Percentiles rank a stretch among this genome's conserved stretches.
phyloP scores from a whole-genome alignment of 768 basidiomycete species.

The Kockovaella imperatae region DNA sequence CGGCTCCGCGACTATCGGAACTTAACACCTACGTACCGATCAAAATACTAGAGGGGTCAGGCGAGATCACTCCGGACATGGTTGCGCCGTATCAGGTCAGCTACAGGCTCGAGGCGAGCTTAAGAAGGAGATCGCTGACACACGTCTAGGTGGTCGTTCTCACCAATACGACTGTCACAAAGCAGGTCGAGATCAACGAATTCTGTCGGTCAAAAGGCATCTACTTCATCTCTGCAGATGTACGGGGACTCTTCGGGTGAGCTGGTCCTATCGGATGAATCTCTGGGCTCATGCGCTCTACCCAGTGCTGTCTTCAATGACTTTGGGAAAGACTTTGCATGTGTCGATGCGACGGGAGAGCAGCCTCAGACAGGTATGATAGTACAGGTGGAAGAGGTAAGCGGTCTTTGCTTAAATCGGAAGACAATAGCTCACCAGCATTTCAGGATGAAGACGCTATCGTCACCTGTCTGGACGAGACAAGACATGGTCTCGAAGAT shows the following conservation, averaged over 20 bases:
- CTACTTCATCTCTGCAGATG: slow-evolving; percentile 84
- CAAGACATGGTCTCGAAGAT: slow-evolving; percentile 95
- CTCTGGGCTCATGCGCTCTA: slow-evolving; percentile 1
- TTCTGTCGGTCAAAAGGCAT: slow-evolving; percentile 86
- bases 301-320: slow-evolving; percentile 87
- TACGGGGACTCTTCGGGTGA: slow-evolving; percentile 89
- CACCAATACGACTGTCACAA: slow-evolving; percentile 64
- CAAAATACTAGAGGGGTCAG: slow-evolving; percentile 66
- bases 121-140: too few species aligned
- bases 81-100: slow-evolving; percentile 81
- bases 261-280: slow-evolving; percentile 17
- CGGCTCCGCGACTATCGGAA: slow-evolving; percentile 80
- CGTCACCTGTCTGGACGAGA: slow-evolving; percentile 93
- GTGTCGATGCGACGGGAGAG: slow-evolving; percentile 97
- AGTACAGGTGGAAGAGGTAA: slow-evolving; percentile 79
- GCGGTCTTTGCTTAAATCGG: not conserved
- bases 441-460: slow-evolving; percentile 76
- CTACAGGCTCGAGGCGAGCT: not conserved
- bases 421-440: slow-evolving; percentile 3
- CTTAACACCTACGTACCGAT: slow-evolving; percentile 95
- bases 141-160: slow-evolving; percentile 71
- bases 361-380: slow-evolving; percentile 90
- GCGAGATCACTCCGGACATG: slow-evolving; percentile 71
- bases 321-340: slow-evolving; percentile 88
- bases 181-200: slow-evolving; percentile 90